Evolutionary conservation across 805 yeast species (phyloP).

Genomic region (Candida awuae): DNA sequence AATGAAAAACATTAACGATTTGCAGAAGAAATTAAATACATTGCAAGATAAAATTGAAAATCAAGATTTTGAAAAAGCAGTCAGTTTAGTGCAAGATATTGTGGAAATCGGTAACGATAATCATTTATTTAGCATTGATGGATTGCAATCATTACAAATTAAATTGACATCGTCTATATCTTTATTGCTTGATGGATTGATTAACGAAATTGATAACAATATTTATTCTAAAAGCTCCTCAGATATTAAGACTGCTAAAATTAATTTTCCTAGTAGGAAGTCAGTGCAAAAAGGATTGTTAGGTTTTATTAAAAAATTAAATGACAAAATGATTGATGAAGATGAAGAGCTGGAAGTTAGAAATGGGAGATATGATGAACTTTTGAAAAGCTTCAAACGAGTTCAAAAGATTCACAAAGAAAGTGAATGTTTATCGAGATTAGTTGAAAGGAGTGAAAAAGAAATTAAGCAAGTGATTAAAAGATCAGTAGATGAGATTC

Average conservation of each 20-base stretch:
- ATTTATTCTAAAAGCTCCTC: slow-evolving; percentile 19
- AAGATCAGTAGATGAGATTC: slow-evolving; percentile 56
- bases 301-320: slow-evolving; percentile 7
- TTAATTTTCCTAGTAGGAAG: not conserved
- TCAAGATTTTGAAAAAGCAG: slow-evolving; percentile 50
- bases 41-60: slow-evolving; percentile 64
- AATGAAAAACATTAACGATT: slow-evolving; percentile 54
- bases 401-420: slow-evolving; percentile 47
- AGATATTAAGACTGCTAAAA: not conserved
- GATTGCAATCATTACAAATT: slow-evolving; percentile 41
- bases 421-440: slow-evolving; percentile 45
- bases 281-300: slow-evolving; percentile 9
- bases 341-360: slow-evolving; percentile 11
- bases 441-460: slow-evolving; percentile 45
- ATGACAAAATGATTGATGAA: slow-evolving; percentile 3
- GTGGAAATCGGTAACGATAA: slow-evolving; percentile 40
- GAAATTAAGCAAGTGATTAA: slow-evolving; percentile 61
- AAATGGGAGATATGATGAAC: slow-evolving; percentile 16
- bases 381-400: slow-evolving; percentile 17
- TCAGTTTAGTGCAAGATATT: slow-evolving; percentile 32
- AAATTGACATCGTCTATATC: slow-evolving; percentile 50
- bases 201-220: slow-evolving; percentile 72
- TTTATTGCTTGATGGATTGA: slow-evolving; percentile 56
- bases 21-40: slow-evolving; percentile 50
- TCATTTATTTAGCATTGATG: slow-evolving; percentile 50